Conservation (phyloP, 2,329 filamentous ascomycete species). For the Sarocladiaceae sp. region DNA sequence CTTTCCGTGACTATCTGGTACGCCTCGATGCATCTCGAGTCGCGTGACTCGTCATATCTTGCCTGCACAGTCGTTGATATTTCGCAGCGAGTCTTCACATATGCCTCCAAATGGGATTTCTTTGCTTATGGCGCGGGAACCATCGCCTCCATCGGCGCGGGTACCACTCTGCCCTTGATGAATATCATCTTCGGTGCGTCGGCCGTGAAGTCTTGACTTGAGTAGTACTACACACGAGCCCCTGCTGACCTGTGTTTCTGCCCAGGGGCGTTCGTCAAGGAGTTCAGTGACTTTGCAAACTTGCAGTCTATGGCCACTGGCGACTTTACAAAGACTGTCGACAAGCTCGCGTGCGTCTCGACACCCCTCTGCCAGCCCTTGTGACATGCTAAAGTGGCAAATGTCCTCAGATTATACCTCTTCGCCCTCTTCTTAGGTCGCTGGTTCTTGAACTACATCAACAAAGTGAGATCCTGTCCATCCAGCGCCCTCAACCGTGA, state of each 20-base stretch:
- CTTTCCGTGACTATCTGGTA: conserved; percentile 33
- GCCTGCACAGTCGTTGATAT: conserved; percentile 11
- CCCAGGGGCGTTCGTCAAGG: conserved; percentile 36
- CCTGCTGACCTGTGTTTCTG: conserved; percentile 1
- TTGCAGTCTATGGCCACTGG: conserved; percentile 10
- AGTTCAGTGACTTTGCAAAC: conserved; percentile 41
- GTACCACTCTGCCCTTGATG: conserved; percentile 51
- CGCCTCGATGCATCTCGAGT: neutral
- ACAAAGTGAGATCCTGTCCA: conserved; percentile 34
- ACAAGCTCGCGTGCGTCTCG: conserved; percentile 36
- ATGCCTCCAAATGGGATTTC: conserved; percentile 47
- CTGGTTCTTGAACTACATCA: conserved; percentile 56
- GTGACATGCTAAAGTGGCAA: too few relatives aligned
- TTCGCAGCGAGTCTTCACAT: conserved; percentile 42
- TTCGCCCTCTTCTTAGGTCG: conserved; percentile 64
- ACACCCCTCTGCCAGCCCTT: neutral
- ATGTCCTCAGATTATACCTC: conserved; percentile 64
- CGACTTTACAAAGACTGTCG: conserved; percentile 27
- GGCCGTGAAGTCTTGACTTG: neutral
- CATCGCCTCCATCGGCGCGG: conserved; percentile 44
- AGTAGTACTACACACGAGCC: neutral
- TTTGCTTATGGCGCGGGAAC: conserved; percentile 39
- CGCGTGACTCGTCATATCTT: neutral
- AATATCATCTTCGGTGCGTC: conserved; percentile 49
- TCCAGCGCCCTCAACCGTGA: neutral